Conservation (phyloP, 805 yeast genomes). For the Teunomyces atbi region DNA sequence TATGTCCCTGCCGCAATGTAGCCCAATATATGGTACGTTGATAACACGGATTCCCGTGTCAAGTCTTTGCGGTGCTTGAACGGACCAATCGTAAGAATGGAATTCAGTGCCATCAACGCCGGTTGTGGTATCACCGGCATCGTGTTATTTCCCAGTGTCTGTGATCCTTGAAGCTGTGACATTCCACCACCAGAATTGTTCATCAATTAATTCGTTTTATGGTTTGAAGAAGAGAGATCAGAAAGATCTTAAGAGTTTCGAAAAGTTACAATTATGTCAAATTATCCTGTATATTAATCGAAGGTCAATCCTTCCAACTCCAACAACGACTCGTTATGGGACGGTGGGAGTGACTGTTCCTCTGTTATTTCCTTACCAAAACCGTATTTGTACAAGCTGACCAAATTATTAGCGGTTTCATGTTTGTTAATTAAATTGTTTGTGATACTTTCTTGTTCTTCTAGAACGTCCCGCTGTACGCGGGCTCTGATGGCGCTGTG, state of each 20-base stretch:
- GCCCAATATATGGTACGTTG: constrained; percentile 84
- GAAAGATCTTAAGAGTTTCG: no score
- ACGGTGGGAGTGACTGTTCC: background rate
- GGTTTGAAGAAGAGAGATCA: no score
- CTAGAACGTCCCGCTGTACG: constrained; percentile 13
- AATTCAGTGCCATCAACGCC: constrained; percentile 39
- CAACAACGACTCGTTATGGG: background rate
- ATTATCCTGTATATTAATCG: background rate
- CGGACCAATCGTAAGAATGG: constrained; percentile 42
- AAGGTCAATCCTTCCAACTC: constrained; percentile 6
- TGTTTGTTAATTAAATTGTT: constrained; percentile 5
- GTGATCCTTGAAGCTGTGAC: background rate
- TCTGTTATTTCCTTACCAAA: constrained; percentile 5
- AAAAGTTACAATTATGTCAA: background rate
- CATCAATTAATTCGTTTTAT: no score
- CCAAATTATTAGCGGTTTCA: constrained; percentile 9
- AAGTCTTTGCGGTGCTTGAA: constrained; percentile 56
- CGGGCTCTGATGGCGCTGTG: constrained; percentile 9
- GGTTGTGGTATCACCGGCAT: constrained; percentile 16
- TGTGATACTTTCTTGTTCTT: constrained; percentile 19
- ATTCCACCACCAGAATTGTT: background rate
- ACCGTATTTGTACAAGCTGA: constrained; percentile 6
- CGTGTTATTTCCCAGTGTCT: constrained; percentile 4
- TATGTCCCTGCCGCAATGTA: constrained; percentile 98
- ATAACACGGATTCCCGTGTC: constrained; percentile 69